These are phyloP conservation scores for Gastrolobium bilobum DNA, from an alignment of 306 rosid species.

Conservation along the genomic window DNA sequence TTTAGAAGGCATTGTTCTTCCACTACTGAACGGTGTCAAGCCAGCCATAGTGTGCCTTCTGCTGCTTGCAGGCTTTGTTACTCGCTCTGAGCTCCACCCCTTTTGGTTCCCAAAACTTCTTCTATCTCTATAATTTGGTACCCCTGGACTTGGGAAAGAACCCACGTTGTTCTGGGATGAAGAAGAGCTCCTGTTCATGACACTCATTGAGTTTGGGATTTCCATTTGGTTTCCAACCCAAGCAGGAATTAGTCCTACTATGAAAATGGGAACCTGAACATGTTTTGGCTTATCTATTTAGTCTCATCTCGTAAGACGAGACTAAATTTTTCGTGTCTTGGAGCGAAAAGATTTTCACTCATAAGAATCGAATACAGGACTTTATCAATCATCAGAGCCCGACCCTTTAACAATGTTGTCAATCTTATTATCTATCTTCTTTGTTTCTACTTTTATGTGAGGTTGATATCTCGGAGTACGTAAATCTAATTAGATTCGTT, in stretches of 20 bases:
- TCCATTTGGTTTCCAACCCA: constrained; percentile 4
- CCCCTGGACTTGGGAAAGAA: constrained; percentile 59
- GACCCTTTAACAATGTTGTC: no score
- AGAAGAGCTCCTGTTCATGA: constrained; percentile 66
- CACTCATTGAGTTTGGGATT: constrained; percentile 22
- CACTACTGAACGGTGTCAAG: constrained; percentile 65
- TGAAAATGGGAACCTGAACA: constrained; percentile 20
- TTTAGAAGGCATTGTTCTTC: constrained; percentile 84
- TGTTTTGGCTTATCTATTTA: constrained; percentile 24
- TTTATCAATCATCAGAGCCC: no score
- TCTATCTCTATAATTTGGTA: constrained; percentile 59
- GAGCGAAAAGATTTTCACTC: no score
- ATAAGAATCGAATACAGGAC: no score
- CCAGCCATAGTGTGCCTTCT: constrained; percentile 61
- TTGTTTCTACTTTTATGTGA: constrained; percentile 29
- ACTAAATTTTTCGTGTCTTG: no score
- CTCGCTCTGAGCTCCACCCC: constrained; percentile 87
- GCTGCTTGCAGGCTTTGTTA: constrained; percentile 53
- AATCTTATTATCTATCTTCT: neutral
- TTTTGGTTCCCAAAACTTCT: constrained; percentile 53
- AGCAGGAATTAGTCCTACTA: neutral
- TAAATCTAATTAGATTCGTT: constrained; percentile 50
- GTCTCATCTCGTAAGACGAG: no score
- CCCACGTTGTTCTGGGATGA: constrained; percentile 61
- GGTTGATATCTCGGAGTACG: constrained; percentile 43